Percentiles rank a stretch among this genome's conserved stretches.
These are phyloP conservation scores for Blastobotrys apis DNA, from an alignment of 1,139 yeast species.

Conservation along the genomic window DNA sequence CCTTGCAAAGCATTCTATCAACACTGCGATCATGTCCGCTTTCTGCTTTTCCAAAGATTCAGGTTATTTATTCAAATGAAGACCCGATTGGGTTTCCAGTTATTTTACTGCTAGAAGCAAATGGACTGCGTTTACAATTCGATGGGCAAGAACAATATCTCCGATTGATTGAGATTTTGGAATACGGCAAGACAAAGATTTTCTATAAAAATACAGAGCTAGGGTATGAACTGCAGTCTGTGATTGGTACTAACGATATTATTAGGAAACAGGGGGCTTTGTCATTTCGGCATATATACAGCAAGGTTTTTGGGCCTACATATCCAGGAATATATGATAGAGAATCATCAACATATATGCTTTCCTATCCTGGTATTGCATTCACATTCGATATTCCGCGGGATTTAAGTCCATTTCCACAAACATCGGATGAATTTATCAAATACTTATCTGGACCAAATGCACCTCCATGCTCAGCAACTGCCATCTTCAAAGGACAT, in stretches of 20 bases:
- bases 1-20: slow-evolving; percentile 24
- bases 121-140: slow-evolving; percentile 30
- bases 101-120: slow-evolving; percentile 24
- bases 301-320: slow-evolving; percentile 35
- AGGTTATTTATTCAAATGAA: slow-evolving; percentile 24
- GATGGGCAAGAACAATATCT: slow-evolving; percentile 28
- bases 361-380: slow-evolving; percentile 35
- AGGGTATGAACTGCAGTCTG: slow-evolving; percentile 13
- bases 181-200: slow-evolving; percentile 26
- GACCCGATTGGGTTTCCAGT: slow-evolving; percentile 23
- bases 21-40: slow-evolving; percentile 23
- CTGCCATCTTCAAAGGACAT: slow-evolving; percentile 31
- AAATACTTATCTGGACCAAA: slow-evolving; percentile 19
- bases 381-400: slow-evolving; percentile 27
- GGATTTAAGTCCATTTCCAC: slow-evolving; percentile 5
- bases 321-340: slow-evolving; percentile 29
- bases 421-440: slow-evolving; percentile 16
- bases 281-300: slow-evolving; percentile 29
- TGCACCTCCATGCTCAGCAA: slow-evolving; percentile 26
- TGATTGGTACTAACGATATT: background rate
- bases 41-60: slow-evolving; percentile 26
- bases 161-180: slow-evolving; percentile 28
- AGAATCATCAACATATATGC: slow-evolving; percentile 21
- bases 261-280: slow-evolving; percentile 19
- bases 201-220: slow-evolving; percentile 30